Evolutionary conservation across 441 rosid genomes (phyloP).

Genomic region (Isatis lusitanica): DNA sequence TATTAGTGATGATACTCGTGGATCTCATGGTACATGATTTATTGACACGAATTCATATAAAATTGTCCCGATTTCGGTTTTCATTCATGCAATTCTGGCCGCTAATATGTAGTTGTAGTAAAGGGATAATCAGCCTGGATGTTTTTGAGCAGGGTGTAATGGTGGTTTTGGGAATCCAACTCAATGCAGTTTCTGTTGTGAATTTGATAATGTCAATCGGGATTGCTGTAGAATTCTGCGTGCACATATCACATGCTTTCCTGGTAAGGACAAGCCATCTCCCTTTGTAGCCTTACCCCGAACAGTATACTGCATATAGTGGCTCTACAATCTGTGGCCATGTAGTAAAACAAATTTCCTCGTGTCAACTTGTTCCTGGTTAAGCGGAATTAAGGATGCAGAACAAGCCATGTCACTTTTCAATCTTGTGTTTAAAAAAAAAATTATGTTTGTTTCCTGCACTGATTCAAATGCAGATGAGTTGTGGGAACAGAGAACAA

Average conservation of each 20-base stretch:
- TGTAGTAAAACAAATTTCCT: constrained; percentile 6
- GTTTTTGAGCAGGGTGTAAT: constrained; percentile 54
- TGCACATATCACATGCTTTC: constrained; percentile 63
- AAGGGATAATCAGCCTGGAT: constrained; percentile 19
- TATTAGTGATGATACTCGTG: constrained; percentile 58
- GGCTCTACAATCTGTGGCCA: constrained; percentile 1
- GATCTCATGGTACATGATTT: constrained; percentile 57
- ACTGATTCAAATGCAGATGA: constrained; percentile 46
- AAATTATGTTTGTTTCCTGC: constrained; percentile 17
- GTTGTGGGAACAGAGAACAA: constrained; percentile 59
- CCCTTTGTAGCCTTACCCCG: constrained; percentile 23
- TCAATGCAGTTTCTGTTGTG: constrained; percentile 70
- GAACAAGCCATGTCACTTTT: constrained; percentile 17
- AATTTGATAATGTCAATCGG: constrained; percentile 69
- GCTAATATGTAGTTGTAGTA: constrained; percentile 3
- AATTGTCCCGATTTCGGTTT: constrained; percentile 7
- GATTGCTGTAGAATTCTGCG: constrained; percentile 69
- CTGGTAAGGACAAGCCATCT: constrained; percentile 45
- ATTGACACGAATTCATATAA: background rate
- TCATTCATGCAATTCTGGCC: constrained; percentile 17
- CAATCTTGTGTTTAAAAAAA: background rate
- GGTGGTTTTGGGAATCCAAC: constrained; percentile 63
- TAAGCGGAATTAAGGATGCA: constrained; percentile 10
- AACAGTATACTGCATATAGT: constrained; percentile 19
- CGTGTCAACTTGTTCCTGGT: background rate